Evolutionary conservation across 768 basidiomycete genomes (phyloP).

Genomic region (Porphyrellus cyaneotinctus): DNA sequence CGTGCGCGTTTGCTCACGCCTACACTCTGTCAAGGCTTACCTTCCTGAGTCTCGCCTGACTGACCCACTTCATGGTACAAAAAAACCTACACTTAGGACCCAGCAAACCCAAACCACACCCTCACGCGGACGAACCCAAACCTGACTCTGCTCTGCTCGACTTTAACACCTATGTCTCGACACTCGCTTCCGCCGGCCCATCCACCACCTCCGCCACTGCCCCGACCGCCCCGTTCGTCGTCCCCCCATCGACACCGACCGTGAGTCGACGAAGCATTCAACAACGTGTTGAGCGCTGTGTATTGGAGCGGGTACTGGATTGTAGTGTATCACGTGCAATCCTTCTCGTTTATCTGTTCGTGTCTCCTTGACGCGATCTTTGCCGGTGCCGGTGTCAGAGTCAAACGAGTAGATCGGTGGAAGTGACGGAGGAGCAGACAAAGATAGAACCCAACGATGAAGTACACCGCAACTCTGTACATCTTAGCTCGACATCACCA

Average conservation of each 20-base stretch:
- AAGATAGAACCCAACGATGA: too few relatives aligned
- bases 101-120: constrained; percentile 2
- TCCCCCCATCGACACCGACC: constrained; percentile 33
- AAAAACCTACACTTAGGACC: constrained; percentile 37
- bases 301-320: too few relatives aligned
- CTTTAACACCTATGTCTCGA: constrained; percentile 67
- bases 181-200: constrained; percentile 67
- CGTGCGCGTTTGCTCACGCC: neutral
- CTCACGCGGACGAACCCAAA: constrained; percentile 22
- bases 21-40: constrained; percentile 39
- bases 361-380: neutral
- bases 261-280: constrained; percentile 74
- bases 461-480: too few relatives aligned
- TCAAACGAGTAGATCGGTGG: constrained; percentile 23
- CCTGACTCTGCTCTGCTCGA: constrained; percentile 59
- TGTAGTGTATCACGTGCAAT: too few relatives aligned
- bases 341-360: neutral
- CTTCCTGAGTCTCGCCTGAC: neutral
- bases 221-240: constrained; percentile 18
- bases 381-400: constrained; percentile 32
- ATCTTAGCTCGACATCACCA: too few relatives aligned
- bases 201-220: constrained; percentile 39
- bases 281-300: constrained; percentile 70
- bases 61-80: constrained; percentile 62
- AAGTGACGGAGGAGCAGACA: constrained; percentile 30